Conservation (phyloP, 2,329 filamentous ascomycete species). For the Monosporascus cannonballus region DNA sequence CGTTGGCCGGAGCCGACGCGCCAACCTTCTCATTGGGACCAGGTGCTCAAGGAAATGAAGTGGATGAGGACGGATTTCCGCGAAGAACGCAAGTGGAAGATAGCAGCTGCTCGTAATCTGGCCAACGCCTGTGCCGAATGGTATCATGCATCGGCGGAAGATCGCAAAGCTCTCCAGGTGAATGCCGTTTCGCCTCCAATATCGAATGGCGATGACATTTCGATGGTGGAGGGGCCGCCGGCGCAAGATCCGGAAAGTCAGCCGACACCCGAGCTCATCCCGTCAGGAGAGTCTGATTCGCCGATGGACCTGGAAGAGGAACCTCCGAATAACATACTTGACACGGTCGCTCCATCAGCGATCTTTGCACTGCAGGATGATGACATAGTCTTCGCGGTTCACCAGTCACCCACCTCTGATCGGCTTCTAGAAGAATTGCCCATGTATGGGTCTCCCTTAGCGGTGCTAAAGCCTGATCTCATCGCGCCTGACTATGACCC, state of each 20-base stretch:
- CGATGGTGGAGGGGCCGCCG: conserved; percentile 27
- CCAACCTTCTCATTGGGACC: conserved; percentile 75
- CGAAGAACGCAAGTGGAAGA: conserved; percentile 93
- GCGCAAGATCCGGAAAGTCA: conserved; percentile 35
- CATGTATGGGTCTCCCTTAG: conserved; percentile 63
- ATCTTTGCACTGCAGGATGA: conserved; percentile 80
- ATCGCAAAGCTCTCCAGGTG: conserved; percentile 64
- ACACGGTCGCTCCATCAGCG: conserved; percentile 62
- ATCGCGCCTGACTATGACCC: conserved; percentile 54
- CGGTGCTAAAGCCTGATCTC: conserved; percentile 52
- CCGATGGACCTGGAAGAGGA: conserved; percentile 39
- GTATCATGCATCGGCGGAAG: conserved; percentile 57
- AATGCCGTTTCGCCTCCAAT: conserved; percentile 44
- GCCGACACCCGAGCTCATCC: conserved; percentile 61
- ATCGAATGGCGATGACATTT: conserved; percentile 26
- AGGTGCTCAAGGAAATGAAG: conserved; percentile 84
- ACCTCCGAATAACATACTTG: conserved; percentile 23
- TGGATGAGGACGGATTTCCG: conserved; percentile 98
- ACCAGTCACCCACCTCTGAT: conserved; percentile 68
- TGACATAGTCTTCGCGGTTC: conserved; percentile 73
- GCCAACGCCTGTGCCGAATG: conserved; percentile 82
- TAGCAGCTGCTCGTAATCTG: conserved; percentile 69
- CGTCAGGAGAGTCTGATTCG: conserved; percentile 57
- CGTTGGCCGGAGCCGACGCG: conserved; percentile 75
- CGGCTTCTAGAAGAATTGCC: conserved; percentile 76